Evolutionary conservation across 2,329 filamentous ascomycete genomes (phyloP).

Genomic region (Ramichloridium luteum): DNA sequence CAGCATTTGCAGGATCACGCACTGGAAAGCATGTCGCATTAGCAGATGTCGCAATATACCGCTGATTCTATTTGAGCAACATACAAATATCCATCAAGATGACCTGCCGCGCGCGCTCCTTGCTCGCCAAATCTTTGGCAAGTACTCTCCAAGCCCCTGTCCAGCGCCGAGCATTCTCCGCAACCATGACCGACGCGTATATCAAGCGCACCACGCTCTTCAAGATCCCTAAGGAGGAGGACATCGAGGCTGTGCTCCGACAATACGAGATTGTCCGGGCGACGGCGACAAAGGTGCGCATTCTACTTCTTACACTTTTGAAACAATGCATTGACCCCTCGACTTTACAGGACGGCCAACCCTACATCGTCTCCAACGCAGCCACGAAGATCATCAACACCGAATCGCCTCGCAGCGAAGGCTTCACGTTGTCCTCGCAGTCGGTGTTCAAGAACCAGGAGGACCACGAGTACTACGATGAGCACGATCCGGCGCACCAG

Average conservation of each 20-base stretch:
- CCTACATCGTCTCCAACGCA: slow-evolving; percentile 48
- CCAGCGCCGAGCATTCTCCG: slow-evolving; percentile 6
- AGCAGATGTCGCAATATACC: too few relatives aligned
- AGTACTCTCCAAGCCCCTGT: too few relatives aligned
- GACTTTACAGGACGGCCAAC: slow-evolving; percentile 48
- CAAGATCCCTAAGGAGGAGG: slow-evolving; percentile 38
- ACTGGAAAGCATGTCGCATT: too few relatives aligned
- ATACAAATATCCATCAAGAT: too few relatives aligned
- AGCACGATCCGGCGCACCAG: slow-evolving; percentile 44
- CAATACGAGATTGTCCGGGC: slow-evolving; percentile 33
- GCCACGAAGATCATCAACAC: slow-evolving; percentile 17
- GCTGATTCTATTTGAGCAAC: too few relatives aligned
- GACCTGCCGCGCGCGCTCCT: too few relatives aligned
- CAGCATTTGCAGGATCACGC: too few relatives aligned
- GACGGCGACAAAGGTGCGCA: slow-evolving; percentile 31
- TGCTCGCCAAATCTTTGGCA: too few relatives aligned
- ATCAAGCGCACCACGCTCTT: slow-evolving; percentile 43
- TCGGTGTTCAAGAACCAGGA: slow-evolving; percentile 51
- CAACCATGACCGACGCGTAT: slow-evolving; percentile 10
- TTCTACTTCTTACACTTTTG: slow-evolving; percentile 1
- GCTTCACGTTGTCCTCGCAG: slow-evolving; percentile 53
- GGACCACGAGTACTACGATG: slow-evolving; percentile 60
- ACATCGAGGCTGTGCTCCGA: slow-evolving; percentile 33
- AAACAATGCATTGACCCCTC: background rate
- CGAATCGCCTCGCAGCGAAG: slow-evolving; percentile 42